Evolutionary conservation across 1,284 basidiomycete genomes (phyloP).

Genomic region (Cryptococcus jaspeensis): DNA sequence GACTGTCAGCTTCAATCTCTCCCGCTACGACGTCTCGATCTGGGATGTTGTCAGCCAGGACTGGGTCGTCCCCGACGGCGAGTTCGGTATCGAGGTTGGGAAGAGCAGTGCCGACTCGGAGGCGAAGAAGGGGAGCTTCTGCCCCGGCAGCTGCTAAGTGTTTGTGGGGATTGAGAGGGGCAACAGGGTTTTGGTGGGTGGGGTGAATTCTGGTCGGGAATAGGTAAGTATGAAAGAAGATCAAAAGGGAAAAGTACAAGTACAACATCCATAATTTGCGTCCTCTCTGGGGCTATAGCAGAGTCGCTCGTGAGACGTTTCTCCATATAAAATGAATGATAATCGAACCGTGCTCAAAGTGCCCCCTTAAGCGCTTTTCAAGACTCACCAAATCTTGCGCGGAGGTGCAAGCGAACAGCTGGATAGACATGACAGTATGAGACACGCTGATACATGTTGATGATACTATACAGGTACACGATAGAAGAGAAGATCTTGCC

Average conservation of each 20-base stretch:
- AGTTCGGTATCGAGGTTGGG: conserved; percentile 43
- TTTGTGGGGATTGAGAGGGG: too few species aligned
- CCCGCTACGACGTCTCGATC: conserved; percentile 50
- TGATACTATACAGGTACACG: background rate
- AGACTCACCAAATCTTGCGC: too few species aligned
- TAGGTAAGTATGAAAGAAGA: background rate
- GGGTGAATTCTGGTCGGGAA: background rate
- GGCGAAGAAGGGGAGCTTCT: background rate
- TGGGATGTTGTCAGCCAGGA: conserved; percentile 50
- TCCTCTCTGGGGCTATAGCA: background rate
- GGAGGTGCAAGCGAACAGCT: background rate
- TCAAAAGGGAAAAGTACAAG: background rate
- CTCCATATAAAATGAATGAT: background rate
- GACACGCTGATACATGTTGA: background rate
- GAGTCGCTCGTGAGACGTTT: background rate
- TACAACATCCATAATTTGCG: background rate
- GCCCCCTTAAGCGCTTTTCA: too few species aligned
- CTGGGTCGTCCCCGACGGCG: conserved; percentile 49
- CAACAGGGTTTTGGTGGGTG: too few species aligned
- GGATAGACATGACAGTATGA: background rate
- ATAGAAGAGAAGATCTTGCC: background rate
- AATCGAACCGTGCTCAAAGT: too few species aligned
- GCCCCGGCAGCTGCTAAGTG: too few species aligned
- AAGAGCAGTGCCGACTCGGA: conserved; percentile 13
- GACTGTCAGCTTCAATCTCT: conserved; percentile 46